These are phyloP conservation scores for Cystobasidiaceae sp. DNA, from an alignment of 1,284 basidiomycete genomes.

Conservation along the genomic window DNA sequence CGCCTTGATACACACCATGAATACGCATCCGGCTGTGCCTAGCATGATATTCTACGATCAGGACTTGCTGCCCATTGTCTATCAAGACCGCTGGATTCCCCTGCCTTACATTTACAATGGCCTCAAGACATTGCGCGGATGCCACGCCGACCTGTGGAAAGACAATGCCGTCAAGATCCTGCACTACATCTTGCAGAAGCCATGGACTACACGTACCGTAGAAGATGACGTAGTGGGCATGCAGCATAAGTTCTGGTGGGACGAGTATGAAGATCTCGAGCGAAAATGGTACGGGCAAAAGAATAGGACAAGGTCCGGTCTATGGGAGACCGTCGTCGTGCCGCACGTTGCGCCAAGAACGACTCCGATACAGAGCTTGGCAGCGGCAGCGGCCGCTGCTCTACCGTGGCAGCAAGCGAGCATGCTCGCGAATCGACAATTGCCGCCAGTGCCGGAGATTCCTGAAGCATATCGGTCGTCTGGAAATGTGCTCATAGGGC, in stretches of 20 bases:
- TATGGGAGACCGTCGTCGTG: conserved; percentile 17
- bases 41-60: conserved; percentile 84
- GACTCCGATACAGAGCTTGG: background rate
- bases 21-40: conserved; percentile 62
- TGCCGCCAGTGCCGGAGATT: background rate
- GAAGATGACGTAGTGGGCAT: conserved; percentile 42
- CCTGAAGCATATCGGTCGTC: background rate
- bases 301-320: background rate
- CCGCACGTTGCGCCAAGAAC: conserved; percentile 20
- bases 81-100: conserved; percentile 57
- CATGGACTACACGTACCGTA: conserved; percentile 56
- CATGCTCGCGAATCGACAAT: background rate
- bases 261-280: conserved; percentile 25
- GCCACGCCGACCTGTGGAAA: conserved; percentile 67
- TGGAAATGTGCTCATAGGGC: background rate
- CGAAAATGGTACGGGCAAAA: conserved; percentile 1
- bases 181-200: conserved; percentile 46
- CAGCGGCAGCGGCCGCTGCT: no score
- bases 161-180: conserved; percentile 62
- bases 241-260: conserved; percentile 33
- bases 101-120: conserved; percentile 64
- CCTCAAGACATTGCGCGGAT: conserved; percentile 65
- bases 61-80: conserved; percentile 77
- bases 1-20: conserved; percentile 58
- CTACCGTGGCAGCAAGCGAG: background rate